Percentiles rank a stretch among this genome's conserved stretches.
phyloP scores from a whole-genome alignment of 139 green algal species.

The Chlorella vulgaris region DNA sequence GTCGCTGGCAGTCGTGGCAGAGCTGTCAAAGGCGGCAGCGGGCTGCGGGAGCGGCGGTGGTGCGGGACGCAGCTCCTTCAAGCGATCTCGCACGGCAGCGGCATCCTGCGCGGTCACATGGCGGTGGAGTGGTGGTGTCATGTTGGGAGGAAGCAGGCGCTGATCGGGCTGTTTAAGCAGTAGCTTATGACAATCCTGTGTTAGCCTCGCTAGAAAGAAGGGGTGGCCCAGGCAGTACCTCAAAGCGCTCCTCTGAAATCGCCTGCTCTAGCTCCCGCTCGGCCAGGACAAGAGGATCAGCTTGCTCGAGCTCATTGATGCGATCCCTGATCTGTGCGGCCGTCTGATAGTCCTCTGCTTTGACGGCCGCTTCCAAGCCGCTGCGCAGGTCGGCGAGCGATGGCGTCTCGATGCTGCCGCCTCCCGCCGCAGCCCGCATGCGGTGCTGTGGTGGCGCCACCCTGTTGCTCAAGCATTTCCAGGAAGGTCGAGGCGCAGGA shows the following conservation, averaged over 20 bases:
- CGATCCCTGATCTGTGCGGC: constrained; percentile 26
- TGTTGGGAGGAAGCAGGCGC: neutral
- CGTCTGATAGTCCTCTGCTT: constrained; percentile 33
- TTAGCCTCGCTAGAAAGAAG: neutral
- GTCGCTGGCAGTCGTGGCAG: constrained; percentile 13
- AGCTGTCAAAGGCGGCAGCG: neutral
- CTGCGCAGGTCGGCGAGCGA: constrained; percentile 12
- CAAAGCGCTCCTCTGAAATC: constrained; percentile 17
- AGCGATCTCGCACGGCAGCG: constrained; percentile 22
- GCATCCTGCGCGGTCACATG: constrained; percentile 11
- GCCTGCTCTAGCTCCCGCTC: constrained; percentile 29
- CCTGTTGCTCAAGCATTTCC: neutral
- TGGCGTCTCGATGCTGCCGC: neutral
- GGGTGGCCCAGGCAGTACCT: neutral
- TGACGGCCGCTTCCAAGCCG: constrained; percentile 3
- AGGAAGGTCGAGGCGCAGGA: neutral
- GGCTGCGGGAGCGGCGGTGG: neutral
- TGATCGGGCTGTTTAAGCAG: neutral
- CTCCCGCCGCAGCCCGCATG: neutral
- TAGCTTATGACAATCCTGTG: neutral
- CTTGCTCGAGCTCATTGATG: constrained; percentile 18
- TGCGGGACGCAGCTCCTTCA: constrained; percentile 17
- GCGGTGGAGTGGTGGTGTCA: neutral
- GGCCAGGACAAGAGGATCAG: constrained; percentile 12
- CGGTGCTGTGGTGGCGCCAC: neutral